Percentiles rank a stretch among this genome's conserved stretches.
Evolutionary conservation across 306 rosid genomes (phyloP).

Genomic region (Comarum palustre): DNA sequence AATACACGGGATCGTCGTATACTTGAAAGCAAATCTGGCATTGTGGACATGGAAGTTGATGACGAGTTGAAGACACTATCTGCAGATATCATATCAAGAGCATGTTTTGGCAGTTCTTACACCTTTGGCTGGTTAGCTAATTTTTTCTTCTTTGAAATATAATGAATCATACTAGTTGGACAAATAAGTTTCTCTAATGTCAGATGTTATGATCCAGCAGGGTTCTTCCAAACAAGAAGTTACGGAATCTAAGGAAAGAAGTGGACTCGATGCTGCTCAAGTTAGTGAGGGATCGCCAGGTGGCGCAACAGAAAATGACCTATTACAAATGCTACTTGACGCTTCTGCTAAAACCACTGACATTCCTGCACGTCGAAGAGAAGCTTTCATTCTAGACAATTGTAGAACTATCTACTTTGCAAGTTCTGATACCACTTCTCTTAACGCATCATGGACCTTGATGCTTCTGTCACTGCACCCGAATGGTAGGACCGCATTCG

Average conservation of each 20-base stretch:
- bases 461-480: constrained; percentile 19
- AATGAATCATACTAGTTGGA: not conserved
- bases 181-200: not conserved
- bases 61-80: constrained; percentile 7
- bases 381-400: constrained; percentile 1
- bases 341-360: not conserved
- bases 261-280: constrained; percentile 8
- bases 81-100: constrained; percentile 12
- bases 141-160: not conserved
- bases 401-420: constrained; percentile 22
- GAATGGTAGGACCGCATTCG: constrained; percentile 22
- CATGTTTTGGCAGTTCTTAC: constrained; percentile 13
- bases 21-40: not conserved
- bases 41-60: constrained; percentile 1
- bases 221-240: constrained; percentile 5
- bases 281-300: constrained; percentile 1
- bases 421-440: constrained; percentile 18
- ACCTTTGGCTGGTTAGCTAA: not conserved
- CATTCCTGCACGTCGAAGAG: not conserved
- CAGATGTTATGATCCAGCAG: not conserved
- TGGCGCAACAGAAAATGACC: constrained; percentile 4
- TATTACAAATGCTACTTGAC: constrained; percentile 12
- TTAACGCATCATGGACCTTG: constrained; percentile 23
- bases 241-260: constrained; percentile 5
- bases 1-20: not conserved